phyloP scores from a whole-genome alignment of 768 basidiomycete genomes.

The Cystobasidium ongulense region DNA sequence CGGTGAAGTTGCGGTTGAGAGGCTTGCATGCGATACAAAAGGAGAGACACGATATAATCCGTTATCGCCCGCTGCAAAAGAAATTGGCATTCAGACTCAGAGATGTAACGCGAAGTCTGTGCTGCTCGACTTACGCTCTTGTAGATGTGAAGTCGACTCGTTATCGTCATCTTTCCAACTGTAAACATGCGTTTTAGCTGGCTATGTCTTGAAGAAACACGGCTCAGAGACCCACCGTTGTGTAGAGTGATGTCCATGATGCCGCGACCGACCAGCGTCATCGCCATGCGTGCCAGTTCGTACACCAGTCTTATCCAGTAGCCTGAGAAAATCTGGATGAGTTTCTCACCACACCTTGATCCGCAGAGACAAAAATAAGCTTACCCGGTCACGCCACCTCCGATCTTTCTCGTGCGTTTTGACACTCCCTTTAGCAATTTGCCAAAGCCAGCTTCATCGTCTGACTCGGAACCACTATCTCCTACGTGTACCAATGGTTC shows the following conservation, averaged over 20 bases:
- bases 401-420: background rate
- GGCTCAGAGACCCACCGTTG: background rate
- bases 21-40: background rate
- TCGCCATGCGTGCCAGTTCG: background rate
- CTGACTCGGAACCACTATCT: constrained; percentile 3
- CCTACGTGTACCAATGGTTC: background rate
- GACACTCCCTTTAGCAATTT: constrained; percentile 18
- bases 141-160: background rate
- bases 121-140: background rate
- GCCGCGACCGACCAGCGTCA: background rate
- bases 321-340: background rate
- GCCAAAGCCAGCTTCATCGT: constrained; percentile 16
- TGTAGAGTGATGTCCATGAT: background rate
- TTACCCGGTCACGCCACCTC: constrained; percentile 22
- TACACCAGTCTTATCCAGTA: constrained; percentile 6
- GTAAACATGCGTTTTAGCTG: background rate
- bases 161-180: background rate
- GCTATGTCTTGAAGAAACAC: background rate
- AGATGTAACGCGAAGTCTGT: no score
- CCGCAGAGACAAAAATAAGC: background rate
- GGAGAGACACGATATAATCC: background rate
- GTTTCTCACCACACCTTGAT: background rate
- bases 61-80: background rate
- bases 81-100: background rate
- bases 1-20: background rate